Evolutionary conservation across 78 protist species (phyloP).

Genomic region (Dictyostelium citrinum): DNA sequence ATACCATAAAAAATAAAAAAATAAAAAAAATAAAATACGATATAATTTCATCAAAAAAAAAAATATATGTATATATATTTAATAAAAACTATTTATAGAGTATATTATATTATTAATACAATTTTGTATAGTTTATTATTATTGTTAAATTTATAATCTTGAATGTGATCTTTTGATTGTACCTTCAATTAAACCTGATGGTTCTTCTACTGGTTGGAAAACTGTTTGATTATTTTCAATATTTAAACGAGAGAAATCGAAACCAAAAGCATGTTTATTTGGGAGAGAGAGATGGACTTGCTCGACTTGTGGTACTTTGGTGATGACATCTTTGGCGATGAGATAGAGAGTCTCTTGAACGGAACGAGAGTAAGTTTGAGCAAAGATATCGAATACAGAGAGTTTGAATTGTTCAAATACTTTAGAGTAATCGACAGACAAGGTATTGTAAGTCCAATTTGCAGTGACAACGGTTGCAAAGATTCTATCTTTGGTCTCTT

Average conservation of each 20-base stretch:
- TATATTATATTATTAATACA: background rate
- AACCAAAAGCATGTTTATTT: slow-evolving; percentile 74
- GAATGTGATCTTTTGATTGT: slow-evolving; percentile 57
- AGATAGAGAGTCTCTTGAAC: slow-evolving; percentile 70
- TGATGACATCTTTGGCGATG: slow-evolving; percentile 37
- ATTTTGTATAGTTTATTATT: background rate
- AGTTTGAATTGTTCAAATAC: slow-evolving; percentile 18
- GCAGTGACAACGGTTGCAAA: slow-evolving; percentile 72
- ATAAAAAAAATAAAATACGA: background rate
- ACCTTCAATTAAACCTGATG: slow-evolving; percentile 78
- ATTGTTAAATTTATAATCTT: slow-evolving; percentile 1
- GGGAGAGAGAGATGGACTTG: slow-evolving; percentile 60
- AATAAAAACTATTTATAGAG: too few relatives aligned
- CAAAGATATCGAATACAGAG: slow-evolving; percentile 52
- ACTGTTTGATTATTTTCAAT: slow-evolving; percentile 21
- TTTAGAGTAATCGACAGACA: slow-evolving; percentile 13
- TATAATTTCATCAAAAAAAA: background rate
- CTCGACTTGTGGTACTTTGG: background rate
- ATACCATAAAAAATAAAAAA: background rate
- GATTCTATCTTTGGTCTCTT: slow-evolving; percentile 63
- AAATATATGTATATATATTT: too few relatives aligned
- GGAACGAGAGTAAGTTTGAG: slow-evolving; percentile 36
- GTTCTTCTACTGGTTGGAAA: slow-evolving; percentile 80
- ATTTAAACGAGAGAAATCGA: slow-evolving; percentile 45
- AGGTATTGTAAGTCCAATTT: slow-evolving; percentile 56